Conservation (phyloP, 208 protist species). For the Leptomonas pyrrhocoris region DNA sequence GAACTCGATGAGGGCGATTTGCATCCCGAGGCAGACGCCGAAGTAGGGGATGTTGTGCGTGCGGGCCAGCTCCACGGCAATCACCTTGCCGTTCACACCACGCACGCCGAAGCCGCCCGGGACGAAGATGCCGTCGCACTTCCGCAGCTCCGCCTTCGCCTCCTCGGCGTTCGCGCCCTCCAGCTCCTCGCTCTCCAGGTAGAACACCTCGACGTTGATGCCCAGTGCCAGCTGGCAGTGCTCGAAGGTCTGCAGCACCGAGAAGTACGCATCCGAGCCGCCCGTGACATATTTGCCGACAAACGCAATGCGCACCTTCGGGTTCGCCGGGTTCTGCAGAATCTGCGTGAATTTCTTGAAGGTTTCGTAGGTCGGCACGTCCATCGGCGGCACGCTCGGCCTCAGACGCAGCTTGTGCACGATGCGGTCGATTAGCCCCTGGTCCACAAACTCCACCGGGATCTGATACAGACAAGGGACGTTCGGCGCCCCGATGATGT, state of each 20-base stretch:
- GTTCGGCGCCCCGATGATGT: constrained; percentile 97
- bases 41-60: constrained; percentile 96
- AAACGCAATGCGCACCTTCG: constrained; percentile 95
- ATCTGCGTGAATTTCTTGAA: constrained; percentile 77
- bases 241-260: constrained; percentile 96
- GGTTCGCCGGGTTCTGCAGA: constrained; percentile 75
- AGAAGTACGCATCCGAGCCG: constrained; percentile 97
- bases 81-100: constrained; percentile 97
- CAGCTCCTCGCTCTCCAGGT: constrained; percentile 91
- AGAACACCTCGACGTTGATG: constrained; percentile 95
- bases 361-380: constrained; percentile 79
- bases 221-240: constrained; percentile 93
- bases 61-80: constrained; percentile 95
- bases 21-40: constrained; percentile 99
- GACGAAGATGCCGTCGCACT: constrained; percentile 97
- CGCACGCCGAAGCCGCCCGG: constrained; percentile 98
- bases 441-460: constrained; percentile 90
- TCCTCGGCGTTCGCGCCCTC: constrained; percentile 72
- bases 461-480: constrained; percentile 97
- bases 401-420: constrained; percentile 80
- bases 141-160: constrained; percentile 67
- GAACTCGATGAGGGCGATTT: constrained; percentile 96
- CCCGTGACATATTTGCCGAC: constrained; percentile 99
- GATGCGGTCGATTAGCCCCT: constrained; percentile 84
- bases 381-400: constrained; percentile 37